Percentiles rank a stretch among this genome's conserved stretches.
These are phyloP conservation scores for Cajanus cajan DNA, from an alignment of 306 rosid species.

Conservation along the genomic window DNA sequence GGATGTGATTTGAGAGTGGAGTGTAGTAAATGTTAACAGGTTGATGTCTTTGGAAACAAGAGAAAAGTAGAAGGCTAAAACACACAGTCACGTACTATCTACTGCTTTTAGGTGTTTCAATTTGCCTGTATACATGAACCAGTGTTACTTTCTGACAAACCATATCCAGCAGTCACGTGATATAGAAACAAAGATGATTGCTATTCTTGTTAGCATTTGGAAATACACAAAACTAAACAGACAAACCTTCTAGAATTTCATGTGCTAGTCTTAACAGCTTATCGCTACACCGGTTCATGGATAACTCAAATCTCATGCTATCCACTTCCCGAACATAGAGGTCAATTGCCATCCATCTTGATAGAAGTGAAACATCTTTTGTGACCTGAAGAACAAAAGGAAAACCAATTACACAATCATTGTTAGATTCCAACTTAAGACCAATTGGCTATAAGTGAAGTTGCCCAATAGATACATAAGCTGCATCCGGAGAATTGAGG, in stretches of 20 bases:
- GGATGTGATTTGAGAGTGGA: slow-evolving; percentile 3
- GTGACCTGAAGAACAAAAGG: slow-evolving; percentile 65
- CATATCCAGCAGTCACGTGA: neutral
- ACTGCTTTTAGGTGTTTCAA: neutral
- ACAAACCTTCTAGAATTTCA: slow-evolving; percentile 71
- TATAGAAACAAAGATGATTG: slow-evolving; percentile 17
- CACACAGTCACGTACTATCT: neutral
- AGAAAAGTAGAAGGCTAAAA: neutral
- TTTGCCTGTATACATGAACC: neutral
- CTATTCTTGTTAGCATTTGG: neutral
- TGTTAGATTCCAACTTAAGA: too few relatives aligned
- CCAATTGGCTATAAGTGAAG: too few relatives aligned
- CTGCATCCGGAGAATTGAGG: too few relatives aligned
- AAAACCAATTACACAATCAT: slow-evolving; percentile 6
- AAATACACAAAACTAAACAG: slow-evolving; percentile 28
- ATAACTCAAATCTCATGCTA: slow-evolving; percentile 82
- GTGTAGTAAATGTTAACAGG: neutral
- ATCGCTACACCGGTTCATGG: slow-evolving; percentile 81
- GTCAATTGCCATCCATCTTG: slow-evolving; percentile 95
- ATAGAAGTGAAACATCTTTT: slow-evolving; percentile 78
- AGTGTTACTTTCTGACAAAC: neutral
- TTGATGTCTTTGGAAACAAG: neutral
- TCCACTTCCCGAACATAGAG: slow-evolving; percentile 80
- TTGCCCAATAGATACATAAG: too few relatives aligned
- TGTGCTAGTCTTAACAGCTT: slow-evolving; percentile 57